Evolutionary conservation across 2,329 filamentous ascomycete species (phyloP), one percentile per base, ranked within the genome.

Genomic region (Conoideocrella luteorostrata): DNA sequence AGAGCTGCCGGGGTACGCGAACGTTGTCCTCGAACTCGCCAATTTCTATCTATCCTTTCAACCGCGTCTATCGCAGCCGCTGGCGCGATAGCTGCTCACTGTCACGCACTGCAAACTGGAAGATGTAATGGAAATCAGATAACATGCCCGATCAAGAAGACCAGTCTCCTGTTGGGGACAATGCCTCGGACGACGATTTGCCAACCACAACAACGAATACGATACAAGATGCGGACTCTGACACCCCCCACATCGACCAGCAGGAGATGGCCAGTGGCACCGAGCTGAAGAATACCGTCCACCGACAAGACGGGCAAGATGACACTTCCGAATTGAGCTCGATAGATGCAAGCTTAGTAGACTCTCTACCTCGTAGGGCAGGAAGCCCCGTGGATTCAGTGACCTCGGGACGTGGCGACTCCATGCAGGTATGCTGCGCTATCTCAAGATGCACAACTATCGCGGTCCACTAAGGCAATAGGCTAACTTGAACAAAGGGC

Each of bases 401-500:
- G 22, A 62, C 78, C 45, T 95, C 88, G 5, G 82, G 80, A 21
- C 86, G 87, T 17, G 89, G 94, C 57, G 86, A 95, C 61, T 84
- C 87, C 15, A 62, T 91, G 42, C 86, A 88, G 69, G 87, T 89
- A 69, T 52, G 73, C 53, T 21, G 44, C 22, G 37, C 41, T 37
- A 17, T 36, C 28, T 17, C 2, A 21, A 11, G 13, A 15, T 13
- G 10, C 7, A 10, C 5, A 15, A 15, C 5, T 4, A n/a, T n/a
- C n/a, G n/a, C 20, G 21, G n/a, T 9, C n/a, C 36, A 23, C 7
- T 18, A 12, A 28, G 7, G 20, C 4, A 26, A 47, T 28, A 17
- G 18, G 38, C 58, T 66, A 52, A 70, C 51, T 49, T 36, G 21
- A 46, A 43, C n/a, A 50, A 21, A 81, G 78, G 81, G 76, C 44